Evolutionary conservation across 1,284 basidiomycete species (phyloP), one percentile per base, ranked within the genome.

Genomic region (Paramarasmius palmivorus): DNA sequence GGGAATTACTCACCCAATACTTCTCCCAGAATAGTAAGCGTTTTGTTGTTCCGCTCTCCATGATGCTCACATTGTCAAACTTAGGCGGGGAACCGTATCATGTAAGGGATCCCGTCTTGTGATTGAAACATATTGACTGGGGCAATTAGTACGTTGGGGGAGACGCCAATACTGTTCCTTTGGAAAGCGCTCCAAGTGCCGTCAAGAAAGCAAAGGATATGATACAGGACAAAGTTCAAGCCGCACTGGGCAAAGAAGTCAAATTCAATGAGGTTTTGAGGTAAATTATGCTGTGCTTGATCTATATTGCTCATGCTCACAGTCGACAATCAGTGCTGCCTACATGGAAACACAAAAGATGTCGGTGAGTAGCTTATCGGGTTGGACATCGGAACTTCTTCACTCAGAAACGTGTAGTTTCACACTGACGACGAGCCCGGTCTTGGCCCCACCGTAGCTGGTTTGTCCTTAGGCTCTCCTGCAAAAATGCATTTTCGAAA

Each of bases 311-410:
- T 50, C 1, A 14, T 38, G 26, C 23, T 17, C 49, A 42, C 26
- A 52, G 26, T 47, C 29, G 9, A 36, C 10, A 37, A 37, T 6
- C 23, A 77, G 83, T 54, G 88, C 86, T 35, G 89, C 86, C 1
- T 92, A 92, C 61, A 89, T 92, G 86, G 85, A 89, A 63, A 77
- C 80, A 54, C 90, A 92, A 66, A 86, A 78, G 64, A 92, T 92
- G 90, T 80, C 86, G 50, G 89, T 90, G 63, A 64, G 84, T 38
- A 15, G 29, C 12, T 12, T 25, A 72, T 17, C 15, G 46, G n/a
- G 50, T 15, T 35, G n/a, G 45, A 40, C 5, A 41, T 46, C 38
- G 29, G 41, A 29, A 23, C 7, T 42, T 37, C 34, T 23, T 29
- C 29, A 47, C 46, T 36, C 52, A 26, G 45, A 60, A 39, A 58